These are phyloP conservation scores for Leccinum angustisporum DNA, from an alignment of 1,284 basidiomycete species.

Conservation along the genomic window DNA sequence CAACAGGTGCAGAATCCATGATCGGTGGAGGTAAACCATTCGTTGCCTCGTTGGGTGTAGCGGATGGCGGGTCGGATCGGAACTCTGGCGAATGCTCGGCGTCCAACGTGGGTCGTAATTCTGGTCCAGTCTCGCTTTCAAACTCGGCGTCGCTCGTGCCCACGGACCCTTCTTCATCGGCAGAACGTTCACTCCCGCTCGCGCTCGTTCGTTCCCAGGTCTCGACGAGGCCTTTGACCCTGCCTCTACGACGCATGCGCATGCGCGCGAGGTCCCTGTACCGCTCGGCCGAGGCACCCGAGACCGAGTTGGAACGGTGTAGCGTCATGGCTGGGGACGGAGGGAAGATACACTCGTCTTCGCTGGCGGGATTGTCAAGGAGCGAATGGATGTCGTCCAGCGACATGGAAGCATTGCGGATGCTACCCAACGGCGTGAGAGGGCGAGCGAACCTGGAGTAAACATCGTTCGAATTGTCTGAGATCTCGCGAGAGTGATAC, in stretches of 20 bases:
- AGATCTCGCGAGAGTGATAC: slow-evolving; percentile 17
- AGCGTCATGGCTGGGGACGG: slow-evolving; percentile 21
- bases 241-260: slow-evolving; percentile 30
- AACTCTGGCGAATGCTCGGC: background rate
- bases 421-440: slow-evolving; percentile 11
- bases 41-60: background rate
- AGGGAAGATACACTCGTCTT: slow-evolving; percentile 4
- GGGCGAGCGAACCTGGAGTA: slow-evolving; percentile 3
- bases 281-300: slow-evolving; percentile 27
- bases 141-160: slow-evolving; percentile 25
- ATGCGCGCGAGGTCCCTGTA: slow-evolving; percentile 35
- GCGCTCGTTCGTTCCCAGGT: slow-evolving; percentile 29
- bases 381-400: slow-evolving; percentile 25
- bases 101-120: background rate
- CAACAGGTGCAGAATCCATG: slow-evolving; percentile 1
- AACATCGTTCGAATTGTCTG: slow-evolving; percentile 12
- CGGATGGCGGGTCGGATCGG: background rate
- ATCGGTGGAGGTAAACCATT: background rate
- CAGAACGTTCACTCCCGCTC: slow-evolving; percentile 29
- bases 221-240: slow-evolving; percentile 34
- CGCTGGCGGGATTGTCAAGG: background rate
- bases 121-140: slow-evolving; percentile 20
- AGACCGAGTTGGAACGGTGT: slow-evolving; percentile 28
- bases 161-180: slow-evolving; percentile 19
- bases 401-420: slow-evolving; percentile 23